Conservation (phyloP, 352 stramenopile species). For the Globisporangium yorkense region DNA sequence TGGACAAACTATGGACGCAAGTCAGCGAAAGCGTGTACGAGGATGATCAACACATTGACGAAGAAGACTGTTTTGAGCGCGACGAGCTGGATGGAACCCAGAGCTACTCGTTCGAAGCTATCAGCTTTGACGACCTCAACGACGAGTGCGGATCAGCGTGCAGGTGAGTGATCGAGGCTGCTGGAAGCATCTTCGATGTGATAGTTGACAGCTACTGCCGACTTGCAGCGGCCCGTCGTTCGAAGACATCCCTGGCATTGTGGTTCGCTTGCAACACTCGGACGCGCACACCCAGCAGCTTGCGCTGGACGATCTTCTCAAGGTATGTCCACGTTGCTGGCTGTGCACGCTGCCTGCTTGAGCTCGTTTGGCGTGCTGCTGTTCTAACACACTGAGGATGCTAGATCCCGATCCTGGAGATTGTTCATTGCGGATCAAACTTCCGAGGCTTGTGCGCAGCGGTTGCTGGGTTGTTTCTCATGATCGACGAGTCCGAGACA, state of each 20-base stretch:
- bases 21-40: background rate
- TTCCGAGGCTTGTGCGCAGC: constrained; percentile 26
- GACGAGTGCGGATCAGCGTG: constrained; percentile 30
- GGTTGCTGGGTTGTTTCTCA: constrained; percentile 30
- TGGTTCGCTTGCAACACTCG: background rate
- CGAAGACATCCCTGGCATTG: constrained; percentile 14
- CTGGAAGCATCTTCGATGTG: too few relatives aligned
- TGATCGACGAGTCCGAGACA: constrained; percentile 9
- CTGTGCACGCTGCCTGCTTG: background rate
- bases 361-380: background rate
- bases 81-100: constrained; percentile 3
- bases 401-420: constrained; percentile 46
- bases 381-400: background rate
- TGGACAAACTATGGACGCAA: constrained; percentile 4
- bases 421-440: constrained; percentile 38
- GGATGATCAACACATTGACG: background rate
- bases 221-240: constrained; percentile 7
- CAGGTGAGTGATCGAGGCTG: constrained; percentile 16
- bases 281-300: constrained; percentile 1
- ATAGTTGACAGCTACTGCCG: background rate
- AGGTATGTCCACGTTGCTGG: background rate
- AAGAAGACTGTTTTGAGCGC: background rate
- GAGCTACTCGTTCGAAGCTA: constrained; percentile 26
- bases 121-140: constrained; percentile 38
- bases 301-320: constrained; percentile 12